A percentile compares a stretch with the other conserved stretches of the same genome.
Evolutionary conservation across 805 yeast genomes (phyloP).

Genomic region (Middelhovenomyces tepae): DNA sequence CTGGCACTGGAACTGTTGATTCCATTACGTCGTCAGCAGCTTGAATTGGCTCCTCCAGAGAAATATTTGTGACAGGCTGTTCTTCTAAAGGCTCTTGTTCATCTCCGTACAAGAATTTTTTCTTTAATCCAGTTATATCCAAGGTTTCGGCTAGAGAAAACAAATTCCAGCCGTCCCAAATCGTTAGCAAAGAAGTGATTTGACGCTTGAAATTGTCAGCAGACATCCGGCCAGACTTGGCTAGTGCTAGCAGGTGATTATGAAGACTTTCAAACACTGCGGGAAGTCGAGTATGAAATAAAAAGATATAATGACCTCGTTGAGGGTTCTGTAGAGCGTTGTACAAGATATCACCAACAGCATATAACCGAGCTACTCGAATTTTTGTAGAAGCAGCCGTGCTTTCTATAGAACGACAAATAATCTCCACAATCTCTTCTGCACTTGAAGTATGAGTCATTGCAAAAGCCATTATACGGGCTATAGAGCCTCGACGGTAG

Average conservation of each 20-base stretch:
- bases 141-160: constrained; percentile 7
- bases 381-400: constrained; percentile 8
- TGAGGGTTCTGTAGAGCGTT: too few relatives aligned
- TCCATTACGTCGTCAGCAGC: constrained; percentile 4
- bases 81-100: constrained; percentile 2
- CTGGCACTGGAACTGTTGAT: too few relatives aligned
- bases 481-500: constrained; percentile 22
- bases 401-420: constrained; percentile 16
- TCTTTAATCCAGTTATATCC: constrained; percentile 7
- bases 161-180: constrained; percentile 3
- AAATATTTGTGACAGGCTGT: too few relatives aligned
- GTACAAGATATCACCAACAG: constrained; percentile 21
- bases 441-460: constrained; percentile 19
- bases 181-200: constrained; percentile 2
- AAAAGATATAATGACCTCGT: constrained; percentile 9
- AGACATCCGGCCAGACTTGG: constrained; percentile 8
- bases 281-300: constrained; percentile 10
- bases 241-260: neutral
- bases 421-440: constrained; percentile 17
- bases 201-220: constrained; percentile 11
- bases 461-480: constrained; percentile 25
- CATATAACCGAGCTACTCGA: constrained; percentile 19
- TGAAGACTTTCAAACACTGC: constrained; percentile 1
- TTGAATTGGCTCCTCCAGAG: constrained; percentile 1
- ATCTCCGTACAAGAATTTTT: constrained; percentile 1